Conservation (phyloP, 2,329 filamentous ascomycete genomes). For the Onygena corvina region DNA sequence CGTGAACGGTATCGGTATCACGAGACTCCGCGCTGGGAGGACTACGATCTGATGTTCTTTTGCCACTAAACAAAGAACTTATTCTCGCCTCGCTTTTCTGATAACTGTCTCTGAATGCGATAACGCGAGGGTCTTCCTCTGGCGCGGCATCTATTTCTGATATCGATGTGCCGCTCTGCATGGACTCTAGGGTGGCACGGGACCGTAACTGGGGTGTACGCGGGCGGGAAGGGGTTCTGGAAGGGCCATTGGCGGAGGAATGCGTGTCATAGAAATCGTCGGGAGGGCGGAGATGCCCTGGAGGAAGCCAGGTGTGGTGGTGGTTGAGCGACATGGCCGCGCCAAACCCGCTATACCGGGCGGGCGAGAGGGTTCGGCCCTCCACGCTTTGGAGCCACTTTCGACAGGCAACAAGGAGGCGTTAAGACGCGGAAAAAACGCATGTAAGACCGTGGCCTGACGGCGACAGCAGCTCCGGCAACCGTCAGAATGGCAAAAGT, state of each 20-base stretch:
- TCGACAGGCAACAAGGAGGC: constrained; percentile 22
- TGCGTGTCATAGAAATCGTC: constrained; percentile 45
- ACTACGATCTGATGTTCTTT: constrained; percentile 34
- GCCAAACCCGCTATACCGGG: constrained; percentile 37
- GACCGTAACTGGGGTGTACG: constrained; percentile 35
- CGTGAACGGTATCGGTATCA: constrained; percentile 33
- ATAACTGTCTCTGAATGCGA: constrained; percentile 66
- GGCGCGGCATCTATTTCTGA: constrained; percentile 41
- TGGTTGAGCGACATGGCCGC: constrained; percentile 53
- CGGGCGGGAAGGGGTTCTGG: constrained; percentile 33
- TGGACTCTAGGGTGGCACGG: constrained; percentile 35
- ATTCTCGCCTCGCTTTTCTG: constrained; percentile 65
- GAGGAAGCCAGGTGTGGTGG: constrained; percentile 56
- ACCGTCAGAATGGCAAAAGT: constrained; percentile 23
- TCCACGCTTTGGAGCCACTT: constrained; percentile 33
- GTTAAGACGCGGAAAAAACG: constrained; percentile 23
- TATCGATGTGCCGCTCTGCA: constrained; percentile 37
- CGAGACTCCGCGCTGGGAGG: constrained; percentile 36
- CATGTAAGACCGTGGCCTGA: constrained; percentile 20
- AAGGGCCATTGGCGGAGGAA: constrained; percentile 32
- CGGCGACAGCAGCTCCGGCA: constrained; percentile 18
- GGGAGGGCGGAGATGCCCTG: constrained; percentile 46
- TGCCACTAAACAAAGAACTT: constrained; percentile 55
- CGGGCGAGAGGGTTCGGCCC: constrained; percentile 33
- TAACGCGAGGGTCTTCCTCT: constrained; percentile 57